Evolutionary conservation across 495 filamentous ascomycete species (phyloP).

Genomic region (Tuber umbilicatum): DNA sequence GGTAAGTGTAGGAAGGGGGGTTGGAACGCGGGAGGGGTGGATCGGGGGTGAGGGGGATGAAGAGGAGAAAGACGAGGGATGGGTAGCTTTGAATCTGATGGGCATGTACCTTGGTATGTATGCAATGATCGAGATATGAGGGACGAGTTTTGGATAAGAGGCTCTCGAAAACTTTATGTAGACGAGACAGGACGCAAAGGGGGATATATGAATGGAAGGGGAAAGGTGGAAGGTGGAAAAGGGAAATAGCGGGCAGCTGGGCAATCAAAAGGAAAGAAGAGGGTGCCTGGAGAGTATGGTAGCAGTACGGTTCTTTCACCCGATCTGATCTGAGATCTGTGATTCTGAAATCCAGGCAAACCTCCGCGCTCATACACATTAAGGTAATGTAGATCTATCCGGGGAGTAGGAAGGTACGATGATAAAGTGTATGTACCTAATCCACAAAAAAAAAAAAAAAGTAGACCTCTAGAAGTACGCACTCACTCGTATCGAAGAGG

Average conservation of each 20-base stretch:
- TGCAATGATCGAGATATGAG: slow-evolving; percentile 31
- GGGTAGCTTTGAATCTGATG: slow-evolving; percentile 11
- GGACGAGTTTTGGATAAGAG: slow-evolving; percentile 31
- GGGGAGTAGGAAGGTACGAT: slow-evolving; percentile 31
- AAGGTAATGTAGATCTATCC: slow-evolving; percentile 29
- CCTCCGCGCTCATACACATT: slow-evolving; percentile 36
- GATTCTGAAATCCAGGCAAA: slow-evolving; percentile 38
- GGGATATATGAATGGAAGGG: background rate
- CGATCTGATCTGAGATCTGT: slow-evolving; percentile 38
- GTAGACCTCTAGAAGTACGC: background rate
- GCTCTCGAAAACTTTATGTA: slow-evolving; percentile 19
- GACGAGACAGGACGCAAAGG: background rate
- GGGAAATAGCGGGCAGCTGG: slow-evolving; percentile 22
- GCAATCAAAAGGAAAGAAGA: slow-evolving; percentile 25
- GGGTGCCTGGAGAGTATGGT: slow-evolving; percentile 31
- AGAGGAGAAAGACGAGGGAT: slow-evolving; percentile 21
- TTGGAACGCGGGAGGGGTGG: slow-evolving; percentile 33
- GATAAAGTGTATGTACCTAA: slow-evolving; percentile 34
- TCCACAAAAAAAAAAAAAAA: slow-evolving; percentile 26
- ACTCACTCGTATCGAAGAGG: background rate
- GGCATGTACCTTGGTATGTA: slow-evolving; percentile 36
- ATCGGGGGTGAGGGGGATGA: slow-evolving; percentile 10
- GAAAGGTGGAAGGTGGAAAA: background rate
- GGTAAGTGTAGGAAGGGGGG: slow-evolving; percentile 8
- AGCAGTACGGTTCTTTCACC: slow-evolving; percentile 35